Evolutionary conservation across 192 early-diverging fungal genomes (phyloP).

Genomic region (Rhizoclosmatium globosum): DNA sequence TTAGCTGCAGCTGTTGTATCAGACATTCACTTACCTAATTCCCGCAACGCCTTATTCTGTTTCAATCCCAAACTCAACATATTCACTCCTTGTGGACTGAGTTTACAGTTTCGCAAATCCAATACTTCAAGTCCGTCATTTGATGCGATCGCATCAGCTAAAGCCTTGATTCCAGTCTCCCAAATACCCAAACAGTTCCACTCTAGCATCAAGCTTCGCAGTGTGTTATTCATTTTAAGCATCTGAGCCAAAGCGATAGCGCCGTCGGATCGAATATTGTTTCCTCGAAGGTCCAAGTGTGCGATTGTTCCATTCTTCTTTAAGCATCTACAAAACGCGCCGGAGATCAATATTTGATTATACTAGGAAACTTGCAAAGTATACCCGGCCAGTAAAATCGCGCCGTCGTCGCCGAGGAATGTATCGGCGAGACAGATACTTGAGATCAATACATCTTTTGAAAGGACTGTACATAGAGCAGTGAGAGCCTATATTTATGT

Average conservation of each 20-base stretch:
- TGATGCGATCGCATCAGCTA: slow-evolving; percentile 62
- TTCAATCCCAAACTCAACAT: slow-evolving; percentile 52
- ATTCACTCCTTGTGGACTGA: slow-evolving; percentile 57
- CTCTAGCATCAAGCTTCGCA: slow-evolving; percentile 60
- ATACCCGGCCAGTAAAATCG: slow-evolving; percentile 50
- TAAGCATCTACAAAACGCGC: slow-evolving; percentile 40
- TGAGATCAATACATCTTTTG: slow-evolving; percentile 46
- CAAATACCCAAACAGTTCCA: slow-evolving; percentile 74
- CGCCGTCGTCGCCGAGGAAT: slow-evolving; percentile 66
- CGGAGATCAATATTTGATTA: neutral
- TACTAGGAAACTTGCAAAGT: neutral
- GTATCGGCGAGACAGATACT: slow-evolving; percentile 54
- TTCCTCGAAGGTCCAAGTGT: slow-evolving; percentile 60
- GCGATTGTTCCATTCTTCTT: slow-evolving; percentile 58
- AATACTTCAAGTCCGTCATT: slow-evolving; percentile 58
- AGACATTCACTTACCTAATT: slow-evolving; percentile 47
- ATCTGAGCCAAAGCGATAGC: slow-evolving; percentile 63
- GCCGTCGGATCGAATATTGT: slow-evolving; percentile 66
- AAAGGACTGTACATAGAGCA: slow-evolving; percentile 52
- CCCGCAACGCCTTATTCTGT: slow-evolving; percentile 53
- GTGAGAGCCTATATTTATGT: slow-evolving; percentile 38
- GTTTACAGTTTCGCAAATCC: slow-evolving; percentile 68
- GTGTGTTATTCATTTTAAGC: slow-evolving; percentile 59
- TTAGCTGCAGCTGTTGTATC: neutral
- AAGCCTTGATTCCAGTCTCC: slow-evolving; percentile 58